Percentiles rank a stretch among this genome's conserved stretches.
These are phyloP conservation scores for Malassezia furfur DNA, from an alignment of 1,284 basidiomycete genomes.

Conservation along the genomic window DNA sequence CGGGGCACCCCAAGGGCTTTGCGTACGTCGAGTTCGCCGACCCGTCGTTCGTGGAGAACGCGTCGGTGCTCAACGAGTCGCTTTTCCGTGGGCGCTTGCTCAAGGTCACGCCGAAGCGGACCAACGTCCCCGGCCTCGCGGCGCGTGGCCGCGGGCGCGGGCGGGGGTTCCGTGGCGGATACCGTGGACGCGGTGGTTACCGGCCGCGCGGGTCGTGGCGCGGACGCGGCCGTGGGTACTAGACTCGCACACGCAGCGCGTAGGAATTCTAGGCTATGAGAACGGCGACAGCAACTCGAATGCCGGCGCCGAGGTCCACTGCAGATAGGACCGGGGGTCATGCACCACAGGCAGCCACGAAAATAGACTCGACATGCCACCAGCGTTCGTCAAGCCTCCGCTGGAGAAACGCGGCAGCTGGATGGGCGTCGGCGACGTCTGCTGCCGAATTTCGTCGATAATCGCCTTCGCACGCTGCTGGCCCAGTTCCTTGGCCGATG, in stretches of 20 bases:
- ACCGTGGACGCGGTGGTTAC: conserved; percentile 24
- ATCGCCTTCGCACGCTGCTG: neutral
- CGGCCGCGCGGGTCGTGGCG: conserved; percentile 18
- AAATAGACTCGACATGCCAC: too few species aligned
- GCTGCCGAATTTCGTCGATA: conserved; percentile 1
- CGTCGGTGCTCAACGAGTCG: conserved; percentile 88
- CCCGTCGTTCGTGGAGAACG: conserved; percentile 80
- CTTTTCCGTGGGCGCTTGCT: conserved; percentile 85
- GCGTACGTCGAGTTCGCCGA: conserved; percentile 99
- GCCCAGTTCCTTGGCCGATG: neutral
- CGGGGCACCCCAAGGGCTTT: conserved; percentile 97
- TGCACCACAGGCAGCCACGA: neutral
- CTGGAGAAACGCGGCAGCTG: neutral
- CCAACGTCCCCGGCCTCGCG: conserved; percentile 42
- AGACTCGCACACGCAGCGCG: neutral
- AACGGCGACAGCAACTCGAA: neutral
- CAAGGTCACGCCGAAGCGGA: conserved; percentile 56
- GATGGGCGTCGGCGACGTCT: neutral
- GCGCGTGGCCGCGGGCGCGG: conserved; percentile 38
- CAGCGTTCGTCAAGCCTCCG: too few species aligned
- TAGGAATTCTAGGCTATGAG: neutral
- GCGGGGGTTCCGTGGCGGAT: conserved; percentile 22
- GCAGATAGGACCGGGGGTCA: neutral
- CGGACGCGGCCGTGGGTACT: conserved; percentile 24
- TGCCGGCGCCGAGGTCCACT: neutral